Conservation (phyloP, 768 basidiomycete genomes). For the Lactarius evosmus region DNA sequence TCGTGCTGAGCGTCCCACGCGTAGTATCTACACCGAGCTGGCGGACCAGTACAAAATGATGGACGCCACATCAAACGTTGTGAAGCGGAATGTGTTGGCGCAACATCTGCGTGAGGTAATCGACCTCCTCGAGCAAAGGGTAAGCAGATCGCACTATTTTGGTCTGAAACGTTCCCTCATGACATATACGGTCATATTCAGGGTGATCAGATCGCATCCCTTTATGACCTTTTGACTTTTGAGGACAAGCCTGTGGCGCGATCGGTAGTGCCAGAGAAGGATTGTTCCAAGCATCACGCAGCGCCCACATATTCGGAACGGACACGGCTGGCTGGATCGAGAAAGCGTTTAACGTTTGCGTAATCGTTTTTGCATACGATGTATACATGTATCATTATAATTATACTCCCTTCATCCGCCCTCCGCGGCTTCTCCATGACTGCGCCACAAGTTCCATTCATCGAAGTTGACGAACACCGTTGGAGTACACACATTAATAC, state of each 20-base stretch:
- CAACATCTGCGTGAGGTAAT: constrained; percentile 89
- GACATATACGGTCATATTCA: constrained; percentile 34
- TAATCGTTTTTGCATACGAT: constrained; percentile 10
- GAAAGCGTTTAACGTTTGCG: constrained; percentile 20
- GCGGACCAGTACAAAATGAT: constrained; percentile 91
- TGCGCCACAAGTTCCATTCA: not conserved
- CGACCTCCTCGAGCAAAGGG: constrained; percentile 89
- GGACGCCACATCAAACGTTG: constrained; percentile 78
- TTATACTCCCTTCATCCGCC: not conserved
- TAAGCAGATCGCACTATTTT: constrained; percentile 31
- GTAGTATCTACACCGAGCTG: constrained; percentile 84
- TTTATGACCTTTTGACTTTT: constrained; percentile 81
- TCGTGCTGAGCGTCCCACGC: constrained; percentile 7
- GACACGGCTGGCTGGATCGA: constrained; percentile 10
- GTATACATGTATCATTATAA: constrained; percentile 9
- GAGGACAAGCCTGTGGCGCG: constrained; percentile 53
- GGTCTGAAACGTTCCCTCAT: constrained; percentile 15
- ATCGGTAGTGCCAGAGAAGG: constrained; percentile 27
- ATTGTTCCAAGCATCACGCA: not conserved
- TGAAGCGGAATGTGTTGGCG: constrained; percentile 81
- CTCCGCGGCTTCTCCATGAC: not conserved
- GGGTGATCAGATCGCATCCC: constrained; percentile 92
- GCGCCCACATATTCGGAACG: constrained; percentile 7
- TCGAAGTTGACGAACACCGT: not conserved
- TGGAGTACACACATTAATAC: not conserved